Evolutionary conservation across 2,329 filamentous ascomycete genomes (phyloP).

Genomic region (Hypoxylon sp.): DNA sequence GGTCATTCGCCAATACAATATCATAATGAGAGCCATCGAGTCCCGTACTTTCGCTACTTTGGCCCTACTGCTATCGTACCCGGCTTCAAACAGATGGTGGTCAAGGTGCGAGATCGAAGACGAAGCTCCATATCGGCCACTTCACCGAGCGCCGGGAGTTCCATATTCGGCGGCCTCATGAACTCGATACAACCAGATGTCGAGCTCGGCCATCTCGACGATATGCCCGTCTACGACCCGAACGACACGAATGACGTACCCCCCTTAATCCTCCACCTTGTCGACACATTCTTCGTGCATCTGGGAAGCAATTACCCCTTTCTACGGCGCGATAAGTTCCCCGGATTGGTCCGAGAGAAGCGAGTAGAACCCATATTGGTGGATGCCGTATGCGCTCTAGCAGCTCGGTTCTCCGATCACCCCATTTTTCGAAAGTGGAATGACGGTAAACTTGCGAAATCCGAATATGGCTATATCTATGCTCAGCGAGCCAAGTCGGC

Average conservation of each 20-base stretch:
- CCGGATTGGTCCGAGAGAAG: slow-evolving; percentile 84
- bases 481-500: slow-evolving; percentile 87
- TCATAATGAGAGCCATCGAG: slow-evolving; percentile 70
- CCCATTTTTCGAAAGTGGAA: slow-evolving; percentile 66
- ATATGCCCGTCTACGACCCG: slow-evolving; percentile 81
- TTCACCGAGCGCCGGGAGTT: slow-evolving; percentile 62
- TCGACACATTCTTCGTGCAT: slow-evolving; percentile 85
- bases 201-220: slow-evolving; percentile 62
- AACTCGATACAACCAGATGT: slow-evolving; percentile 61
- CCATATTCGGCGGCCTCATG: slow-evolving; percentile 55
- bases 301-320: slow-evolving; percentile 91
- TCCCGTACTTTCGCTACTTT: slow-evolving; percentile 93
- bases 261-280: slow-evolving; percentile 80
- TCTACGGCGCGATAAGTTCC: slow-evolving; percentile 78
- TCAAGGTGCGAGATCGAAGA: slow-evolving; percentile 77
- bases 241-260: slow-evolving; percentile 79
- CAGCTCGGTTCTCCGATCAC: slow-evolving; percentile 82
- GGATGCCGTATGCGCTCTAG: slow-evolving; percentile 86
- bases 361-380: slow-evolving; percentile 87
- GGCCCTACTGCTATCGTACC: slow-evolving; percentile 92
- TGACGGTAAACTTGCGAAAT: slow-evolving; percentile 65
- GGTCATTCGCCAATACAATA: slow-evolving; percentile 64
- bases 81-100: slow-evolving; percentile 93
- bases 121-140: slow-evolving; percentile 72
- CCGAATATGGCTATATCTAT: slow-evolving; percentile 82